These are phyloP conservation scores for Crithidia bombi DNA, from an alignment of 208 protist species.

Conservation along the genomic window DNA sequence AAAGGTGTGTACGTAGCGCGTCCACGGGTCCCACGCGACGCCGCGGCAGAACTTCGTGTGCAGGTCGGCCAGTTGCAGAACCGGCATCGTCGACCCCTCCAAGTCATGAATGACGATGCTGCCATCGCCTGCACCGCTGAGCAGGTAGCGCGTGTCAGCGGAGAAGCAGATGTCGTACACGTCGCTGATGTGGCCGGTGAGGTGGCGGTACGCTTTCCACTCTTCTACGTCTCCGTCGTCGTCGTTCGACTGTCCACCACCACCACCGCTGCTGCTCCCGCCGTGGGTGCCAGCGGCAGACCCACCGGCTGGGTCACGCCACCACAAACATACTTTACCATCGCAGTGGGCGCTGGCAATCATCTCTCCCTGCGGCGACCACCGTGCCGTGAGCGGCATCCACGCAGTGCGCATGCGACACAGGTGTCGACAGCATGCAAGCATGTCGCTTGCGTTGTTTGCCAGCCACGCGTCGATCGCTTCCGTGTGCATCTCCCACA, in stretches of 20 bases:
- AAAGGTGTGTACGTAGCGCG: slow-evolving; percentile 65
- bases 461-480: slow-evolving; percentile 67
- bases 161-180: slow-evolving; percentile 90
- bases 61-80: slow-evolving; percentile 66
- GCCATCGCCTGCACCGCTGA: slow-evolving; percentile 78
- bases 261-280: background rate
- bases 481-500: slow-evolving; percentile 59
- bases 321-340: slow-evolving; percentile 86
- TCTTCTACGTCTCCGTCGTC: slow-evolving; percentile 45
- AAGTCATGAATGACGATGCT: slow-evolving; percentile 86
- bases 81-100: slow-evolving; percentile 63
- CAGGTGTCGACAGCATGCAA: slow-evolving; percentile 68
- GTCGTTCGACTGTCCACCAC: background rate
- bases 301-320: slow-evolving; percentile 47
- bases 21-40: slow-evolving; percentile 89
- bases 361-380: slow-evolving; percentile 82
- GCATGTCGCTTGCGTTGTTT: slow-evolving; percentile 65
- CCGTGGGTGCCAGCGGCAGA: slow-evolving; percentile 2
- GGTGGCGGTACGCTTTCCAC: slow-evolving; percentile 89
- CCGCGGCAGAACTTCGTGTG: slow-evolving; percentile 87
- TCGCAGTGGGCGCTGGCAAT: slow-evolving; percentile 86
- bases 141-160: slow-evolving; percentile 77
- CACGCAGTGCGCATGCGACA: slow-evolving; percentile 61
- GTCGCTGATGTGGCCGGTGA: slow-evolving; percentile 85
- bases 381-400: slow-evolving; percentile 86